These are phyloP conservation scores for Thozetella sp. DNA, from an alignment of 495 filamentous ascomycete genomes.

Conservation along the genomic window DNA sequence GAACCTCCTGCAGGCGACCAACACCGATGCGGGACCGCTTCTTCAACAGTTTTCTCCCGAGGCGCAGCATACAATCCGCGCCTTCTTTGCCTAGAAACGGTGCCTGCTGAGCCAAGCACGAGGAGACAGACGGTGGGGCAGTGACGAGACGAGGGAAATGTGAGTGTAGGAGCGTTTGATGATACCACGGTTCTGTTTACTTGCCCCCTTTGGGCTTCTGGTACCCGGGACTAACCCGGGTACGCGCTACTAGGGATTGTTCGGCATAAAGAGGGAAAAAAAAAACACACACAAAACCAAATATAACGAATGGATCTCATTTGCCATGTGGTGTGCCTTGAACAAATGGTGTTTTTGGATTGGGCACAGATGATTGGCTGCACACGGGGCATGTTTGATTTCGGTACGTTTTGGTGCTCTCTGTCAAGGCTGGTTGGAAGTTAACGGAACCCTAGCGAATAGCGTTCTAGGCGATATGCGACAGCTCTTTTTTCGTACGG, in stretches of 20 bases:
- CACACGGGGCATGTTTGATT: too few relatives aligned
- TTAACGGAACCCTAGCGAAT: too few relatives aligned
- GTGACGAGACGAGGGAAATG: not conserved
- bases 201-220: not conserved
- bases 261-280: not conserved
- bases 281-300: not conserved
- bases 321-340: not conserved
- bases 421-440: too few relatives aligned
- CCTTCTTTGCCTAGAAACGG: conserved; percentile 61
- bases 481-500: too few relatives aligned
- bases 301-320: not conserved
- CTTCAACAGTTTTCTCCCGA: conserved; percentile 72
- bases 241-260: not conserved
- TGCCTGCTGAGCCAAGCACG: not conserved
- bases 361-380: too few relatives aligned
- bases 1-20: conserved; percentile 67
- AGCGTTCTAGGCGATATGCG: too few relatives aligned
- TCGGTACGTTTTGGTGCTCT: too few relatives aligned
- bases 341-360: too few relatives aligned
- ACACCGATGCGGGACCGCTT: conserved; percentile 69
- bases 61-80: conserved; percentile 73
- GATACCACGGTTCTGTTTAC: conserved; percentile 10
- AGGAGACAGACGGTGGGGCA: not conserved
- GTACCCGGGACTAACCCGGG: not conserved
- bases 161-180: conserved; percentile 4